These are phyloP conservation scores for Suzukiozyma palmioleophila DNA, from an alignment of 1,139 yeast genomes.

Conservation along the genomic window DNA sequence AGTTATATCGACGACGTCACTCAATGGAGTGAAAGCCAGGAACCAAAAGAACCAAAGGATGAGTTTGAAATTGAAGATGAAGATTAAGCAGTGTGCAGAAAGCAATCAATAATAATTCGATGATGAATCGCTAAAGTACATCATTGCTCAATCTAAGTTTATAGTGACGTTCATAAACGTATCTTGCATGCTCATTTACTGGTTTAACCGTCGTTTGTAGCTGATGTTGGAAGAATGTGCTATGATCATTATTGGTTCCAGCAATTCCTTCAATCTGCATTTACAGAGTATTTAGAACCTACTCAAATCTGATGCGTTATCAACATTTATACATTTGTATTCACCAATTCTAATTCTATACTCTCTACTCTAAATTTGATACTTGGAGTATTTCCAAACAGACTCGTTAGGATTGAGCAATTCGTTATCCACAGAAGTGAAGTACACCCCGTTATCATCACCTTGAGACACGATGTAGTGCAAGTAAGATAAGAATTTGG, in stretches of 20 bases:
- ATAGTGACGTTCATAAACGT: too few relatives aligned
- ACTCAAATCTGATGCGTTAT: too few relatives aligned
- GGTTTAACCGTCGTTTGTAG: too few relatives aligned
- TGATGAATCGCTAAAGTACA: too few relatives aligned
- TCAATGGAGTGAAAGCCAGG: slow-evolving; percentile 96
- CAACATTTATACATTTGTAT: too few relatives aligned
- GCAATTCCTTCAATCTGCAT: too few relatives aligned
- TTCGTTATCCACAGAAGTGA: slow-evolving; percentile 36
- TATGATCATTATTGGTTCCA: too few relatives aligned
- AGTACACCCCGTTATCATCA: slow-evolving; percentile 31
- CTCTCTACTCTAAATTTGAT: background rate
- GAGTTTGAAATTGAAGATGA: slow-evolving; percentile 57
- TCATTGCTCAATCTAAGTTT: too few relatives aligned
- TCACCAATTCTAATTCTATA: too few relatives aligned
- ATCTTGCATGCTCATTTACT: too few relatives aligned
- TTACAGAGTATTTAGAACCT: too few relatives aligned
- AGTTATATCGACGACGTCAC: slow-evolving; percentile 95
- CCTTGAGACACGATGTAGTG: slow-evolving; percentile 25
- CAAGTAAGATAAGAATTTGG: slow-evolving; percentile 30
- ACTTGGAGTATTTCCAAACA: slow-evolving; percentile 38
- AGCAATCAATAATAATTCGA: background rate
- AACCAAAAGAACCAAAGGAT: slow-evolving; percentile 92
- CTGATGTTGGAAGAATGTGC: too few relatives aligned
- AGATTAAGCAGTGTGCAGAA: background rate
- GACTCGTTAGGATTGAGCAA: slow-evolving; percentile 48